Conservation (phyloP, 257 asterid species). For the Ajuga chamaepitys region DNA sequence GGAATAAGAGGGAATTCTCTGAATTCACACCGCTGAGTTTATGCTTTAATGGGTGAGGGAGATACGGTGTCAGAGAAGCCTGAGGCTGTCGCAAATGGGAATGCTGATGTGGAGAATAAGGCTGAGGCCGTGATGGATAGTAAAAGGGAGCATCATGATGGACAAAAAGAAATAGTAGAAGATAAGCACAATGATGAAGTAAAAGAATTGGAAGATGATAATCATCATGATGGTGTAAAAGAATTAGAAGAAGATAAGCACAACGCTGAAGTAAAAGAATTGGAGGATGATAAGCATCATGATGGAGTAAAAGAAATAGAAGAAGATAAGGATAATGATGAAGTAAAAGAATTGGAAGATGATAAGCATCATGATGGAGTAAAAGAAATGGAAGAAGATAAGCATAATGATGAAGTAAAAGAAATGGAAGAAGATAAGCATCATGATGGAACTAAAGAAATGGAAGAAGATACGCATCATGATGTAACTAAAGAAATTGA, state of each 20-base stretch:
- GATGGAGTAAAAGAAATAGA: conserved; percentile 14
- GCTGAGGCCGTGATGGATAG: conserved; percentile 4
- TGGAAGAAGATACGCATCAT: conserved; percentile 9
- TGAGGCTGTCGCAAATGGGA: conserved; percentile 36
- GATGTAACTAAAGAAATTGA: conserved; percentile 9
- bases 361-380: conserved; percentile 14
- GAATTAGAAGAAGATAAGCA: conserved; percentile 17
- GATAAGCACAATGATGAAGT: conserved; percentile 15
- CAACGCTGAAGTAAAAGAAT: conserved; percentile 15
- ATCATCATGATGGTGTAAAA: conserved; percentile 3
- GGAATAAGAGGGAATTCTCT: background rate
- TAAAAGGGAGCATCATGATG: conserved; percentile 10
- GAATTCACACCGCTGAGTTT: background rate
- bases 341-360: conserved; percentile 10
- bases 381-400: conserved; percentile 17
- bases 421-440: conserved; percentile 15
- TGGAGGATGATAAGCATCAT: background rate
- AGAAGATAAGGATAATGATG: conserved; percentile 18
- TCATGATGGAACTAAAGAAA: background rate
- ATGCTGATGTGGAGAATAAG: conserved; percentile 12
- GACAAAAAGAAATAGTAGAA: conserved; percentile 10
- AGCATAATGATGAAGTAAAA: conserved; percentile 3
- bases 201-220: conserved; percentile 16
- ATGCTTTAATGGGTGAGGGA: conserved; percentile 51
- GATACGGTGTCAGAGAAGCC: conserved; percentile 38